Conservation (phyloP, 768 basidiomycete genomes). For the Macrolepiota dolichaula region DNA sequence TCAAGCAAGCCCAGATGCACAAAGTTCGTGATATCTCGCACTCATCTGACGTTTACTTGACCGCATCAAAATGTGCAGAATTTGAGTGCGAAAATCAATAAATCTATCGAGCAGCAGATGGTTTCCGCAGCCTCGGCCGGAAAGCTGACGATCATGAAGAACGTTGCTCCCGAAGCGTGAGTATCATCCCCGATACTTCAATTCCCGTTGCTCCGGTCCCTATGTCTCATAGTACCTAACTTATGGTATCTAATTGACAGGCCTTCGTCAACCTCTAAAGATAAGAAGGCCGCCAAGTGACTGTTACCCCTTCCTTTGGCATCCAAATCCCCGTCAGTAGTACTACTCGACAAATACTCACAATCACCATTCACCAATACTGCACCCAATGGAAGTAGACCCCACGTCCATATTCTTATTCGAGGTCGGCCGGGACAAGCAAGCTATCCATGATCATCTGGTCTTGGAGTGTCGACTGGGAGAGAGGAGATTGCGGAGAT, state of each 20-base stretch:
- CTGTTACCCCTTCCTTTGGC: background rate
- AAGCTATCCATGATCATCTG: background rate
- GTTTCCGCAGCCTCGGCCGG: slow-evolving; percentile 85
- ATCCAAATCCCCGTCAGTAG: background rate
- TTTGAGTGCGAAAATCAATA: slow-evolving; percentile 87
- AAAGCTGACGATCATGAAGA: slow-evolving; percentile 91
- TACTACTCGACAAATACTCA: background rate
- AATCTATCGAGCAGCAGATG: slow-evolving; percentile 90
- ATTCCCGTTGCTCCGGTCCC: background rate
- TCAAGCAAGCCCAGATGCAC: slow-evolving; percentile 76
- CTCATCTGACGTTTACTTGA: background rate
- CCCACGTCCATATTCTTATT: background rate
- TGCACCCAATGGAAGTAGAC: background rate
- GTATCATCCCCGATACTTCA: slow-evolving; percentile 7
- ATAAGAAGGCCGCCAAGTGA: slow-evolving; percentile 4
- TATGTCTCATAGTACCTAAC: background rate
- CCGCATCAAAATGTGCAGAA: slow-evolving; percentile 39
- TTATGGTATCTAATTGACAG: background rate
- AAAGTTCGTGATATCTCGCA: slow-evolving; percentile 46
- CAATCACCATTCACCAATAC: background rate
- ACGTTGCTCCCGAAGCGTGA: slow-evolving; percentile 44
- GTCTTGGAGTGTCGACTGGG: background rate
- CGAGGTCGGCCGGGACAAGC: background rate
- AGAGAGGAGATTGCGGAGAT: slow-evolving; percentile 2
- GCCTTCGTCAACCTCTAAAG: slow-evolving; percentile 2